A percentile compares a stretch with the other conserved stretches of the same genome.
Conservation (phyloP, 257 asterid genomes). For the Mentha longifolia region DNA sequence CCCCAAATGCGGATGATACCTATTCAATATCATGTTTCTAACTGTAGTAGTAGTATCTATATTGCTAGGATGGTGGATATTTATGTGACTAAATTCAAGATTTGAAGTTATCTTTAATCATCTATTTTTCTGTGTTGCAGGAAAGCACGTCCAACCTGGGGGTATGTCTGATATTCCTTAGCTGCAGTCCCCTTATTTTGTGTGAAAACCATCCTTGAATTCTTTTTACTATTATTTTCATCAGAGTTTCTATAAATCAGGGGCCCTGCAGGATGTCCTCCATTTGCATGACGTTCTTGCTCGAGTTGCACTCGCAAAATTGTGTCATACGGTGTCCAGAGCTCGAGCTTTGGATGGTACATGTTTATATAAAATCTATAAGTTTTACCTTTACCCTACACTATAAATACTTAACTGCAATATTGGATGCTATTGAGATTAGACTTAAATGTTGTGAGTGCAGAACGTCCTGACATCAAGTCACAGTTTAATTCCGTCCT, state of each 20-base stretch:
- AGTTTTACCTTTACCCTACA: conserved; percentile 21
- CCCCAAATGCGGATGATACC: conserved; percentile 4
- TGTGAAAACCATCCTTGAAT: conserved; percentile 36
- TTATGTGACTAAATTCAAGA: background rate
- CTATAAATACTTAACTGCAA: conserved; percentile 17
- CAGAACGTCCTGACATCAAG: conserved; percentile 92
- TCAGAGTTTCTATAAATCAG: conserved; percentile 61
- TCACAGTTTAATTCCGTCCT: conserved; percentile 84
- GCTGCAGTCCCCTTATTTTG: conserved; percentile 18
- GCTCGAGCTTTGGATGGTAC: conserved; percentile 95
- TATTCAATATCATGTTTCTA: conserved; percentile 16
- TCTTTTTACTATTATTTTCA: conserved; percentile 32
- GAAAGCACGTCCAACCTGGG: conserved; percentile 86
- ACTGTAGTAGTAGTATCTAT: conserved; percentile 17
- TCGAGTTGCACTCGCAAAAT: conserved; percentile 94
- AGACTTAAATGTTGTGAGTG: conserved; percentile 32
- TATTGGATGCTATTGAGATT: conserved; percentile 31
- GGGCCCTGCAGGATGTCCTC: conserved; percentile 94
- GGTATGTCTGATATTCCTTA: conserved; percentile 60
- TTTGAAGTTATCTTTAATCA: conserved; percentile 31
- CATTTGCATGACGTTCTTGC: conserved; percentile 99
- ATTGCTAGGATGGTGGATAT: conserved; percentile 13
- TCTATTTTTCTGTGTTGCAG: conserved; percentile 57
- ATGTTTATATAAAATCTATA: conserved; percentile 26
- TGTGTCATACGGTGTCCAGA: conserved; percentile 88